Conservation (phyloP, 305 asterid species). For the Caryopteris hybrid region DNA sequence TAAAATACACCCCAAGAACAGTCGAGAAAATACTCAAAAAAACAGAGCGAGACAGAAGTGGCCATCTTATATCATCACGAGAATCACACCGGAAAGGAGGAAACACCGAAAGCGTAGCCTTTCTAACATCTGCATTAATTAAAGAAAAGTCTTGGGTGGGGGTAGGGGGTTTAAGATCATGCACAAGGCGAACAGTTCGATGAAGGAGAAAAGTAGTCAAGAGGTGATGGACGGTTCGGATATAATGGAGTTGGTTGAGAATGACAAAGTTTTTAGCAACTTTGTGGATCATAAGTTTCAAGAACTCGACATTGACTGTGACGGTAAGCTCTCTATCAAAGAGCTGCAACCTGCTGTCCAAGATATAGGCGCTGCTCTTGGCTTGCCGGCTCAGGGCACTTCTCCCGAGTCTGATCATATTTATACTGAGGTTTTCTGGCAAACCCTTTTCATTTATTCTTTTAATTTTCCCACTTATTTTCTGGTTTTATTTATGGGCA, state of each 20-base stretch:
- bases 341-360: conserved; percentile 81
- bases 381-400: conserved; percentile 70
- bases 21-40: neutral
- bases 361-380: conserved; percentile 77
- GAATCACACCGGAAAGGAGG: conserved; percentile 19
- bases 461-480: neutral
- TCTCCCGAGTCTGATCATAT: conserved; percentile 74
- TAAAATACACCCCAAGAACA: neutral
- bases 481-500: neutral
- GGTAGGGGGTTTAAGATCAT: conserved; percentile 20
- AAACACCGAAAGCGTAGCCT: neutral
- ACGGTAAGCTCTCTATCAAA: conserved; percentile 71
- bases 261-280: conserved; percentile 60
- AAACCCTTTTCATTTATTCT: neutral
- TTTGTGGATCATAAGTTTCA: conserved; percentile 82
- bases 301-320: conserved; percentile 68
- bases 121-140: conserved; percentile 15
- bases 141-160: conserved; percentile 12
- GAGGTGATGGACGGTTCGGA: conserved; percentile 94
- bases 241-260: conserved; percentile 88
- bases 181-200: conserved; percentile 28
- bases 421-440: conserved; percentile 51
- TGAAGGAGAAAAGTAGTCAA: conserved; percentile 37
- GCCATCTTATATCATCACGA: conserved; percentile 35
- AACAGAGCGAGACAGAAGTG: neutral